phyloP scores from a whole-genome alignment of 2,329 filamentous ascomycete genomes.

The Fusarium caatingaense region DNA sequence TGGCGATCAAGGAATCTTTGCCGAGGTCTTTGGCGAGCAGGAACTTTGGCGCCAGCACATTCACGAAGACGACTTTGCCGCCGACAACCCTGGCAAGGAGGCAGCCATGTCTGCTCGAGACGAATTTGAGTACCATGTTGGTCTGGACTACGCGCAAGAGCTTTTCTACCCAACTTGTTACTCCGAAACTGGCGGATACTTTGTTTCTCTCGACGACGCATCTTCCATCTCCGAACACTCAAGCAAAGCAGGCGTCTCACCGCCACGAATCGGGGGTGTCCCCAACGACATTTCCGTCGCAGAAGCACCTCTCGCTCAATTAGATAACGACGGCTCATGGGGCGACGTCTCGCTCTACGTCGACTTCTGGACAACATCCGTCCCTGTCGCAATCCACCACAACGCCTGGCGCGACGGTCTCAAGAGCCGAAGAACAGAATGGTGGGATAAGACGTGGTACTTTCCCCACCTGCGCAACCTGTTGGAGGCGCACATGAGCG shows the following conservation, averaged over 20 bases:
- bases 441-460: constrained; percentile 46
- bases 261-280: constrained; percentile 39
- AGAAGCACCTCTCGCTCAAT: constrained; percentile 25
- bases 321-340: constrained; percentile 29
- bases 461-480: constrained; percentile 42
- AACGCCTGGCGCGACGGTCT: constrained; percentile 45
- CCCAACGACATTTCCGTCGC: constrained; percentile 39
- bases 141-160: constrained; percentile 47
- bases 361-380: constrained; percentile 41
- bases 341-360: constrained; percentile 39
- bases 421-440: constrained; percentile 37
- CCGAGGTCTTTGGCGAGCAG: constrained; percentile 49
- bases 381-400: constrained; percentile 44
- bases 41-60: constrained; percentile 40
- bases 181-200: constrained; percentile 44
- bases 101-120: constrained; percentile 19
- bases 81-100: constrained; percentile 30
- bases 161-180: constrained; percentile 48
- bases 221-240: constrained; percentile 32
- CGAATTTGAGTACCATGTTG: constrained; percentile 46
- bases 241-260: constrained; percentile 36
- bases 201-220: constrained; percentile 36
- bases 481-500: constrained; percentile 27
- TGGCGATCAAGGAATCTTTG: constrained; percentile 50
- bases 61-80: constrained; percentile 17